Base-by-base conservation (phyloP, 495 filamentous ascomycete genomes). In the Penicillium cinerascens region DNA sequence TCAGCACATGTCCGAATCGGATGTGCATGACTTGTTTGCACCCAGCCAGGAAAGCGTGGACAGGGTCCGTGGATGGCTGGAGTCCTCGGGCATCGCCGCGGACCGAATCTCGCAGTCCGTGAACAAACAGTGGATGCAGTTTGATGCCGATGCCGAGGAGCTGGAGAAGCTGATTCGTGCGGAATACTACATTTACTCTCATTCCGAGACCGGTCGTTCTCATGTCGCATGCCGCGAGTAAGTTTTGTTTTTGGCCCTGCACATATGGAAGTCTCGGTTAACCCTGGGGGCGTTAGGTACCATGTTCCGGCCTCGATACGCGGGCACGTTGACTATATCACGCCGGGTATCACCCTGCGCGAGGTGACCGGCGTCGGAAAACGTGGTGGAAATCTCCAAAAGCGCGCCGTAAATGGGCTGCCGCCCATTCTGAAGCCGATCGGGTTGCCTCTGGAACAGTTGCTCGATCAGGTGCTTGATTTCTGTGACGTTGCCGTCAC, bases 291-390 rank as follows among this genome's bases (percentile, higher is more conserved):
- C 17, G 20, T 9, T 20, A 69, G 60, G 36, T 84, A 84, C 47
- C 74, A 78, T 47, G 65, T 84, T 2, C 82, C 82, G 1, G 64
- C 66, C 21, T 65, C 77, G 20, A 56, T 83, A 17, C 64, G 67
- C 29, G 67, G 70, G 33, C 75, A 85, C 47, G 66, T 84, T 33
- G 82, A 84, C 59, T 83, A 80, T 58, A 79, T 83, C 48, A 83
- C 76, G 1, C 79, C 80, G 2, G 73, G 71, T 37, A 62, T 77
- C 15, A 49, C 61, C 4, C 49, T 65, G 38, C 58, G 67, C 2
- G 64, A 67, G 47, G 59, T 68, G 33, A 51, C 48, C 2, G 56
- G 51, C 7, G 42, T 57, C 3, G 20, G 39, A 3, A 44, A 23
- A 18, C 15, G 48, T 9, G 40, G 38, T 23, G 23, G 10, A 9